phyloP scores from a whole-genome alignment of 768 basidiomycete genomes.

The Lactarius akahatsu region DNA sequence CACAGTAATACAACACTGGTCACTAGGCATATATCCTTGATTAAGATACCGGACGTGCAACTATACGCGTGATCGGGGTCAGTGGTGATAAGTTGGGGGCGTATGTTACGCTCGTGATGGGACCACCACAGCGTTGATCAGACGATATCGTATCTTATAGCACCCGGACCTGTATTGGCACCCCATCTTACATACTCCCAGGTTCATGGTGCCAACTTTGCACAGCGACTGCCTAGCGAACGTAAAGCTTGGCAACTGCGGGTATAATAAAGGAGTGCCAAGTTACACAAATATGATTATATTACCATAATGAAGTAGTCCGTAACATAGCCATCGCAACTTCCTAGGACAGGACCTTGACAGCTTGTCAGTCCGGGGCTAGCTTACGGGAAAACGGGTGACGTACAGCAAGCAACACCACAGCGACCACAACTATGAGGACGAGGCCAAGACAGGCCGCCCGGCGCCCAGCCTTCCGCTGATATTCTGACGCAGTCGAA shows the following conservation, averaged over 20 bases:
- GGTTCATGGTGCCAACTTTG: not conserved
- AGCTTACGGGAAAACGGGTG: not conserved
- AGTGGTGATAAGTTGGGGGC: not conserved
- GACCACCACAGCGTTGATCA: not conserved
- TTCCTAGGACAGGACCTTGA: constrained; percentile 19
- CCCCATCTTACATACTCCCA: not conserved
- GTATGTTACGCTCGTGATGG: not conserved
- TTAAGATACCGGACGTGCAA: not conserved
- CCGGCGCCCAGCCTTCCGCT: constrained; percentile 87
- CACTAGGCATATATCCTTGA: not conserved
- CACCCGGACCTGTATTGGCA: not conserved
- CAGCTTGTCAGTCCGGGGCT: not conserved
- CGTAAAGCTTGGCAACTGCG: not conserved
- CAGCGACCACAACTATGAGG: constrained; percentile 77
- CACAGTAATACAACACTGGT: not conserved
- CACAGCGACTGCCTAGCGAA: not conserved
- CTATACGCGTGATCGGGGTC: not conserved
- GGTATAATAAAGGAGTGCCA: constrained; percentile 4
- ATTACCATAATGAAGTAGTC: constrained; percentile 20
- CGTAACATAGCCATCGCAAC: constrained; percentile 2
- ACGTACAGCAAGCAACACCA: constrained; percentile 90
- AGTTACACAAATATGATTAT: constrained; percentile 15
- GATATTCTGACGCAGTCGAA: constrained; percentile 86
- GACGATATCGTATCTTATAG: not conserved
- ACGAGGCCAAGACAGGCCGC: constrained; percentile 90